phyloP scores from a whole-genome alignment of 805 yeast species.

The Hanseniaspora taiwanica region DNA sequence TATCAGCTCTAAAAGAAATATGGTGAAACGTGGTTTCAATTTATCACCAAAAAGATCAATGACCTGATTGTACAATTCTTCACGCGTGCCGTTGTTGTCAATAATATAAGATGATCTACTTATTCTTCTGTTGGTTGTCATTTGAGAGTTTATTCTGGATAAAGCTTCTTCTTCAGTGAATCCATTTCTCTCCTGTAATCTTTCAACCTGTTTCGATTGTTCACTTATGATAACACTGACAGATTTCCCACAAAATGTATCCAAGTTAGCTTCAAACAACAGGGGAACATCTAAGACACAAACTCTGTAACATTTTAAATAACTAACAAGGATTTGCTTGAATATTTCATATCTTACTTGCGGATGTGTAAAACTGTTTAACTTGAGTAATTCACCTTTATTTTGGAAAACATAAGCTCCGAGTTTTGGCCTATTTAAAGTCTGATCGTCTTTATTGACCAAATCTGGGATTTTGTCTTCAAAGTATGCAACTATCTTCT shows the following conservation, averaged over 20 bases:
- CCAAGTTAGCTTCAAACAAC: conserved; percentile 67
- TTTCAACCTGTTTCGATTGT: conserved; percentile 38
- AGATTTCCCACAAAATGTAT: conserved; percentile 55
- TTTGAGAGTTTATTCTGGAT: conserved; percentile 64
- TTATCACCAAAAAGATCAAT: conserved; percentile 25
- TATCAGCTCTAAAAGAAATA: conserved; percentile 23
- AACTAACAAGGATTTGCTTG: conserved; percentile 40
- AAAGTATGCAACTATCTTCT: conserved; percentile 50
- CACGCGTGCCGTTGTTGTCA: conserved; percentile 41
- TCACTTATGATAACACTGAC: conserved; percentile 54
- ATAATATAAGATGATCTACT: conserved; percentile 40
- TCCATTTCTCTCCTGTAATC: conserved; percentile 57
- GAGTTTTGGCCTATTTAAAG: conserved; percentile 50
- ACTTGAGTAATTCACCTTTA: conserved; percentile 37
- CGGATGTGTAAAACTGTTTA: conserved; percentile 80
- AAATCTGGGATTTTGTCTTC: conserved; percentile 34
- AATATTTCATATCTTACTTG: conserved; percentile 57
- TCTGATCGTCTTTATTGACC: conserved; percentile 19
- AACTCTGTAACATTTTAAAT: conserved; percentile 41
- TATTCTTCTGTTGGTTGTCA: conserved; percentile 47
- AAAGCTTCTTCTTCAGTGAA: conserved; percentile 52
- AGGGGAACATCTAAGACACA: conserved; percentile 85
- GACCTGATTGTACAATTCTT: conserved; percentile 31
- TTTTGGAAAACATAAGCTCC: conserved; percentile 72
- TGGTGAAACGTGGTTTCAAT: conserved; percentile 15